Evolutionary conservation across 2,329 filamentous ascomycete genomes (phyloP).

Genomic region (Cladobotryum mycophilum): DNA sequence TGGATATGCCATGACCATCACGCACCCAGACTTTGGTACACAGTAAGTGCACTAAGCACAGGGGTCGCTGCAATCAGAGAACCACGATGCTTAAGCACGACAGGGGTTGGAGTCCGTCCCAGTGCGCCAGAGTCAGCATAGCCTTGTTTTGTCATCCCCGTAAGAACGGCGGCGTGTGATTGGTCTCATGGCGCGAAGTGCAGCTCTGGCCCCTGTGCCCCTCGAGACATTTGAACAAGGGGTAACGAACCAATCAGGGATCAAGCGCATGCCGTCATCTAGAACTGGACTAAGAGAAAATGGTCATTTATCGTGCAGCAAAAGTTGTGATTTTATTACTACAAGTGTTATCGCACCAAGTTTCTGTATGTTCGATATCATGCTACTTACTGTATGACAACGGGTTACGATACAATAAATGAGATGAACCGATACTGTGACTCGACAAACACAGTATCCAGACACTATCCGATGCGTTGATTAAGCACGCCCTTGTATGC

Average conservation of each 20-base stretch:
- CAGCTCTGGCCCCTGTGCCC: constrained; percentile 5
- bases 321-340: neutral
- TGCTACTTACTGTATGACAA: no score
- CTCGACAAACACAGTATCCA: no score
- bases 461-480: no score
- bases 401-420: no score
- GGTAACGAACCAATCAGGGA: constrained; percentile 9
- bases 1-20: neutral
- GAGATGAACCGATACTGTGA: no score
- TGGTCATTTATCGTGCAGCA: neutral
- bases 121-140: neutral
- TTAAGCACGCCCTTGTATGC: no score
- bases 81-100: no score
- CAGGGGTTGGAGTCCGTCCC: neutral
- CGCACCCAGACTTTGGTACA: neutral
- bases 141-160: neutral
- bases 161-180: neutral
- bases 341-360: no score
- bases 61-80: neutral
- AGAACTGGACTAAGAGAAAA: neutral
- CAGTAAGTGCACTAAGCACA: neutral
- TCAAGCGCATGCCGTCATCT: constrained; percentile 1
- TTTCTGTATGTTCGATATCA: neutral
- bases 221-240: constrained; percentile 4
- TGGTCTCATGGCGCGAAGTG: constrained; percentile 4